phyloP scores from a whole-genome alignment of 1,284 basidiomycete genomes.

The Filobasidium uniguttulatum region DNA sequence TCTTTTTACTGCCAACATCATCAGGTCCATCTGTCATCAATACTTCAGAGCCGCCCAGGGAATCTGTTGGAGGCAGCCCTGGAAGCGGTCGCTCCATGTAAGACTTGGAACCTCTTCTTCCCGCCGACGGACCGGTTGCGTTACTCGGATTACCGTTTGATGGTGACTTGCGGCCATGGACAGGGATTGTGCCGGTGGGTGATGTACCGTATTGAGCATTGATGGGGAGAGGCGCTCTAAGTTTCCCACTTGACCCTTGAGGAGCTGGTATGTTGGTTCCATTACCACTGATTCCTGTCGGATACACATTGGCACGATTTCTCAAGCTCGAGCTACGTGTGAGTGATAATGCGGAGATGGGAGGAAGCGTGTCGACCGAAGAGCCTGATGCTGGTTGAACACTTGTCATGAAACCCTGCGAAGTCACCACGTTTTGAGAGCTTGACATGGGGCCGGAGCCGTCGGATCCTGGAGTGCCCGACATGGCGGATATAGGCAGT shows the following conservation, averaged over 20 bases:
- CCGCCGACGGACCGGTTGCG: not conserved
- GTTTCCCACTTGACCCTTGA: not conserved
- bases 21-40: not conserved
- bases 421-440: not conserved
- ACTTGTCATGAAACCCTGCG: no score
- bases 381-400: not conserved
- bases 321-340: not conserved
- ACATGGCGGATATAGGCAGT: not conserved
- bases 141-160: no score
- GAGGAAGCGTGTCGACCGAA: not conserved
- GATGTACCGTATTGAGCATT: not conserved
- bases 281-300: not conserved
- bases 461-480: not conserved
- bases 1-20: not conserved
- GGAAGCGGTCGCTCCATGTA: slow-evolving; percentile 14
- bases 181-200: no score
- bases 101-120: not conserved
- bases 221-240: not conserved
- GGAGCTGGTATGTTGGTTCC: not conserved
- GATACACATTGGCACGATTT: not conserved
- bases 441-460: not conserved
- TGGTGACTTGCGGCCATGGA: no score
- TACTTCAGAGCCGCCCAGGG: not conserved
- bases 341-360: not conserved
- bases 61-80: not conserved